Evolutionary conservation across 306 rosid genomes (phyloP).

Genomic region (Cicer judaicum): DNA sequence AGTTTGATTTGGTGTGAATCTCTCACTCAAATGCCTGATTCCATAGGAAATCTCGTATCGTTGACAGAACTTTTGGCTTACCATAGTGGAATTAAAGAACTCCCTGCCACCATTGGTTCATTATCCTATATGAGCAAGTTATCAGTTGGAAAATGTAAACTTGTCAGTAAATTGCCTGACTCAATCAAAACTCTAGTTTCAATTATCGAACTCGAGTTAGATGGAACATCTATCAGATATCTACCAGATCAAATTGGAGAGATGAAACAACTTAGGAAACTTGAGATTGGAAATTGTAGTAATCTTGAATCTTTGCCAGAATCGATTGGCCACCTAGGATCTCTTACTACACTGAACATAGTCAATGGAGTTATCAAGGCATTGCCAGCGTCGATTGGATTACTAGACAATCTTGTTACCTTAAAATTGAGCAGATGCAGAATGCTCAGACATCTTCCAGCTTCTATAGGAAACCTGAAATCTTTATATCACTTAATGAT

Average conservation of each 20-base stretch:
- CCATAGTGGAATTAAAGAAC: constrained; percentile 48
- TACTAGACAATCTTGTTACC: constrained; percentile 58
- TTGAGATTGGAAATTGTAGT: constrained; percentile 57
- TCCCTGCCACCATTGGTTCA: constrained; percentile 62
- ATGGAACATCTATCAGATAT: constrained; percentile 52
- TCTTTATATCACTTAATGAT: constrained; percentile 55
- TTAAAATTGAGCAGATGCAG: constrained; percentile 52
- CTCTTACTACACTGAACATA: constrained; percentile 53
- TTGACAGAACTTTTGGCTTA: constrained; percentile 41
- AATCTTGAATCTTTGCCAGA: constrained; percentile 60
- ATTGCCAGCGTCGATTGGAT: constrained; percentile 58
- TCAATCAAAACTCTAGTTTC: constrained; percentile 53
- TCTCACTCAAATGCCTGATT: constrained; percentile 55
- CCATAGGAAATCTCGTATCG: constrained; percentile 52
- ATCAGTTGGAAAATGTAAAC: constrained; percentile 46
- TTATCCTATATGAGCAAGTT: constrained; percentile 51
- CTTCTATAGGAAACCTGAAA: constrained; percentile 58
- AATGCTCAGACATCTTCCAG: constrained; percentile 60
- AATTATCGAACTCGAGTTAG: constrained; percentile 52
- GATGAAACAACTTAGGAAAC: constrained; percentile 57
- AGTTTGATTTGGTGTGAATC: constrained; percentile 53
- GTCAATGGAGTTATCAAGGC: constrained; percentile 48
- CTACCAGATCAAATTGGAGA: constrained; percentile 65
- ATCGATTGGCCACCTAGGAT: constrained; percentile 55
- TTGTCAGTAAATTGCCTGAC: constrained; percentile 50